Base-by-base conservation (phyloP, 805 yeast genomes). In the Saturnispora quitensis region DNA sequence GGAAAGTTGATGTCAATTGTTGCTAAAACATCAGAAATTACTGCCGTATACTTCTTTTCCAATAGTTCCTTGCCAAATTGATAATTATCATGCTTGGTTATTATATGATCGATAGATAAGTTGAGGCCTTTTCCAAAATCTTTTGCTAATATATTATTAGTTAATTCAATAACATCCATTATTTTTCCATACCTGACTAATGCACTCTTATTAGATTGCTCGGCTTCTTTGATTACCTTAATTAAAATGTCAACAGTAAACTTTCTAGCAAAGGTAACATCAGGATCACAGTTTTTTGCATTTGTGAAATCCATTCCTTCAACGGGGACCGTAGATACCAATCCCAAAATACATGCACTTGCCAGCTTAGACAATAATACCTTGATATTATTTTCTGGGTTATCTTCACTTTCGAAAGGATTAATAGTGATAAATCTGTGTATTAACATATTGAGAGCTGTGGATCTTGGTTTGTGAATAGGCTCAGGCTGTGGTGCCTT, bases 1-100 rank as follows among this genome's bases (percentile, higher is more conserved):
- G 95, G 91, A 58, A 77, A 83, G 59, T 87, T 86, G 52, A 87
- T 70, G 64, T 90, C 96, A 25, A 88, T 59, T 12, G 74, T 80
- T 0, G 89, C 75, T 48, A 89, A 64, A 33, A 85, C 73, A 0
- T 73, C 65, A 0, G 91, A 74, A 8, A 89, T 71, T 10, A 80
- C 73, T 4, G 69, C 57, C 0, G 86, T 80, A 12, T 84, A 70
- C 44, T 78, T 81, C 56, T 82, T 77, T 12, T 89, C 97, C 35
- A 86, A 68, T 67, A 89, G 72, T 15, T 82, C 74, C 51, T 77
- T 80, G 1, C 88, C 80, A 40, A 88, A 70, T 51, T 77, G 80
- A 54, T 75, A 84, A 13, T 76, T 75, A 62, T 89, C 96, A 55
- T 70, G 73, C 47, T 75, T 77, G 5, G 76, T 73, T 10, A 80